Percentiles rank a stretch among this genome's conserved stretches.
Conservation (phyloP, 2,329 filamentous ascomycete genomes). For the Zalaria obscura region DNA sequence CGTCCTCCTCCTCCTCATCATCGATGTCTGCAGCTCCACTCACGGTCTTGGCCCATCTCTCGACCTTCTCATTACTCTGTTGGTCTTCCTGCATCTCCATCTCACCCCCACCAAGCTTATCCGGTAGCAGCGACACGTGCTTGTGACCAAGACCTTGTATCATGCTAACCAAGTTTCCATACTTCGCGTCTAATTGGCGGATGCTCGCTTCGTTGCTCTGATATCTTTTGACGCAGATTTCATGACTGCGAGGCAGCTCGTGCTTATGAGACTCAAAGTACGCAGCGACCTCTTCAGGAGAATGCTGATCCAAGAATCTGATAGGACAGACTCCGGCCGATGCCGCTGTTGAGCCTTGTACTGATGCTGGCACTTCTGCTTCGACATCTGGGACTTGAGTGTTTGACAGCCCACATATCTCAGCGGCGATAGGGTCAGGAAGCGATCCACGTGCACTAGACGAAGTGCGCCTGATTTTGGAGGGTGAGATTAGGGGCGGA, state of each 20-base stretch:
- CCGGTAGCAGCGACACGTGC: constrained; percentile 73
- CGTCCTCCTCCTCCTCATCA: constrained; percentile 23
- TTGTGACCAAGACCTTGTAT: constrained; percentile 79
- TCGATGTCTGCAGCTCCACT: constrained; percentile 21
- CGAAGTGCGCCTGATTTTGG: constrained; percentile 1
- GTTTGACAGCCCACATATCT: constrained; percentile 14
- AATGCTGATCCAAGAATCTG: constrained; percentile 81
- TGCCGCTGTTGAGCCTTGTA: constrained; percentile 6
- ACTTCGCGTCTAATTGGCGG: constrained; percentile 82
- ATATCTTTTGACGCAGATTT: constrained; percentile 80
- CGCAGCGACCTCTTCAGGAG: constrained; percentile 79
- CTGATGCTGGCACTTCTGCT: constrained; percentile 1
- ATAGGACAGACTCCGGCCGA: constrained; percentile 67
- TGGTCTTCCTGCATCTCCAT: constrained; percentile 25
- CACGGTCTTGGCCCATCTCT: constrained; percentile 74
- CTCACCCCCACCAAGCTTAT: constrained; percentile 27
- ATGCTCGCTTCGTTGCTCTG: constrained; percentile 77
- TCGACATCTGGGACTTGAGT: constrained; percentile 3
- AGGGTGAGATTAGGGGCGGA: constrained; percentile 2
- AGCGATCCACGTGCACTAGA: constrained; percentile 7
- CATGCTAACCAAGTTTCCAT: constrained; percentile 85
- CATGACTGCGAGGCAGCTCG: constrained; percentile 83
- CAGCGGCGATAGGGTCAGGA: constrained; percentile 20
- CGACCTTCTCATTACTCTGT: constrained; percentile 55
- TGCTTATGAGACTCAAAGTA: constrained; percentile 96